phyloP scores from a whole-genome alignment of 495 filamentous ascomycete species.

The Extremus antarcticus region DNA sequence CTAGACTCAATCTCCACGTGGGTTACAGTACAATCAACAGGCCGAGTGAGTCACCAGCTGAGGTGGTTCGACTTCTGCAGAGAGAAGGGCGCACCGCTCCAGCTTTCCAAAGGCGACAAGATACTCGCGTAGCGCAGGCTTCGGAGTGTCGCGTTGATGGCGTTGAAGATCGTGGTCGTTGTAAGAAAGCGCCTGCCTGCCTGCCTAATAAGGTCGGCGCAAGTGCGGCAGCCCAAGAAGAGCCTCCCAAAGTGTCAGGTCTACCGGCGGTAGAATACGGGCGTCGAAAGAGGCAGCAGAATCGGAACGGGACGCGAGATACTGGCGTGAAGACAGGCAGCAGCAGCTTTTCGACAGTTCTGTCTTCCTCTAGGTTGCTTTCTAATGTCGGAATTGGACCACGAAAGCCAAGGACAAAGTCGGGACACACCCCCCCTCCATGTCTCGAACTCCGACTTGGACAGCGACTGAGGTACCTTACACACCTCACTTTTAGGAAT shows the following conservation, averaged over 20 bases:
- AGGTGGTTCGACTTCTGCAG: background rate
- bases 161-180: background rate
- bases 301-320: background rate
- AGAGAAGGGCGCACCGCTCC: background rate
- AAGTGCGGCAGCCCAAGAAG: no score
- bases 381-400: background rate
- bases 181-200: background rate
- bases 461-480: no score
- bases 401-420: no score
- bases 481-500: no score
- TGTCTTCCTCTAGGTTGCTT: background rate
- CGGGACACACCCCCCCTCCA: no score
- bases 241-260: no score
- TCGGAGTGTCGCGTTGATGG: background rate
- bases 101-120: background rate
- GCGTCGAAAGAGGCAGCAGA: background rate
- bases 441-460: no score
- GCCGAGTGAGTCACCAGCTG: background rate
- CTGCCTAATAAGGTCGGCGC: no score
- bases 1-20: no score
- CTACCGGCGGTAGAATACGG: no score
- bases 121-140: background rate
- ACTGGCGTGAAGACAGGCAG: background rate
- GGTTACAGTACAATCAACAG: background rate
- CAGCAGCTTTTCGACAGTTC: background rate